These are phyloP conservation scores for Cladosporium sp. DNA, from an alignment of 2,329 filamentous ascomycete genomes.

Conservation along the genomic window DNA sequence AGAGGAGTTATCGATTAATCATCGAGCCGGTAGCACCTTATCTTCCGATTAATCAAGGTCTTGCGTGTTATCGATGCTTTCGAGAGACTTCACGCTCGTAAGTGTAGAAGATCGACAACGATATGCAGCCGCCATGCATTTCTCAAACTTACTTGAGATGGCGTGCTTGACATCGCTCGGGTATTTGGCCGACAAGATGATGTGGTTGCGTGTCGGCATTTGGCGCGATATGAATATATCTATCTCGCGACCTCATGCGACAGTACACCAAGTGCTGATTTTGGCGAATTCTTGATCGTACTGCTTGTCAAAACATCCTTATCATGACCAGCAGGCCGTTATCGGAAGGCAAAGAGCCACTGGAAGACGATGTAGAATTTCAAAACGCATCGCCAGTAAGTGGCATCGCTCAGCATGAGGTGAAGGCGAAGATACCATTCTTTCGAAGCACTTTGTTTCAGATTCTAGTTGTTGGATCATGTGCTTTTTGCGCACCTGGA, in stretches of 20 bases:
- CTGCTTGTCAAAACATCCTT: neutral
- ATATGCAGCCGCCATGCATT: neutral
- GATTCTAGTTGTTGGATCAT: constrained; percentile 10
- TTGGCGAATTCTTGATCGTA: no score
- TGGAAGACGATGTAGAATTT: neutral
- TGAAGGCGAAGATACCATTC: constrained; percentile 9
- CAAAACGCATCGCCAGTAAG: neutral
- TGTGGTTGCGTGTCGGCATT: no score
- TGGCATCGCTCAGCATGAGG: neutral
- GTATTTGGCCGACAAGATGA: neutral
- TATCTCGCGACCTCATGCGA: no score
- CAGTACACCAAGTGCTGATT: no score
- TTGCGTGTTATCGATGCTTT: no score
- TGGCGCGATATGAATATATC: no score
- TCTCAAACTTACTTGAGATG: neutral
- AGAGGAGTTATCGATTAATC: no score
- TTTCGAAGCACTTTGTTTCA: constrained; percentile 14
- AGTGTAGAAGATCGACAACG: neutral
- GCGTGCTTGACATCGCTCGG: constrained; percentile 4
- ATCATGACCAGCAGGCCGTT: neutral
- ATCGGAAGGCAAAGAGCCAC: neutral
- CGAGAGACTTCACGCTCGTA: no score
- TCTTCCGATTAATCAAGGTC: no score
- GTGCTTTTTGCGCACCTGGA: constrained; percentile 9
- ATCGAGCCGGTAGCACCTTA: no score